These are phyloP conservation scores for Acanthamoeba sp. DNA, from an alignment of 208 protist genomes.

Conservation along the genomic window DNA sequence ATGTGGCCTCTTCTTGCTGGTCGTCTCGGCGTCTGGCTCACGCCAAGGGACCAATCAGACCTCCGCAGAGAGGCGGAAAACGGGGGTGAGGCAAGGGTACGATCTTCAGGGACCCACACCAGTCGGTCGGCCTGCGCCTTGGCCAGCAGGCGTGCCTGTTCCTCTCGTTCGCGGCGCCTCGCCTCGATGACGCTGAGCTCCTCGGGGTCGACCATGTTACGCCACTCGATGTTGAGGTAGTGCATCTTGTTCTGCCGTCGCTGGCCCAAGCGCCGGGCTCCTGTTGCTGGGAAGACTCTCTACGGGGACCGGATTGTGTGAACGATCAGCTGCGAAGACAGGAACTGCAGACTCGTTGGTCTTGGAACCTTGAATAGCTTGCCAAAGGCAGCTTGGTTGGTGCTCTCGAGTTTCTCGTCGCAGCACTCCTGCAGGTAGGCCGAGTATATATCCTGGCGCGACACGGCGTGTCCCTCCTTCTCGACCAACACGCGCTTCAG, in stretches of 20 bases:
- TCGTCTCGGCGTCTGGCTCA: too few relatives aligned
- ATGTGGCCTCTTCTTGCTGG: too few relatives aligned
- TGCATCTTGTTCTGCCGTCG: conserved; percentile 28
- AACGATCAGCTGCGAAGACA: too few relatives aligned
- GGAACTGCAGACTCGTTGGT: too few relatives aligned
- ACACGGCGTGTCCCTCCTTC: background rate
- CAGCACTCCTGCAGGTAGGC: background rate
- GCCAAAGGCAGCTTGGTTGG: conserved; percentile 25
- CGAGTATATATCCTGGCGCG: background rate
- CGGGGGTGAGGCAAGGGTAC: background rate
- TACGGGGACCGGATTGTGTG: too few relatives aligned
- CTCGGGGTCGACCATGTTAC: background rate
- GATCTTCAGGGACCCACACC: background rate
- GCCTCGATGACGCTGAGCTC: background rate
- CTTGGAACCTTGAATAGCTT: conserved; percentile 4
- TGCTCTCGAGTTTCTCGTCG: background rate
- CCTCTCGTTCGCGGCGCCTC: background rate
- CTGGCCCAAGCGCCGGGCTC: background rate
- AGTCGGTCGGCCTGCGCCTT: background rate
- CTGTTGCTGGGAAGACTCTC: background rate
- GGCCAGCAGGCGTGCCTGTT: background rate
- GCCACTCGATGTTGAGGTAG: background rate
- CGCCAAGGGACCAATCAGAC: too few relatives aligned
- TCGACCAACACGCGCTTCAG: background rate
- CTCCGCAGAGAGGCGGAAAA: too few relatives aligned